These are phyloP conservation scores for Serendipita sp. DNA, from an alignment of 768 basidiomycete species.

Conservation along the genomic window DNA sequence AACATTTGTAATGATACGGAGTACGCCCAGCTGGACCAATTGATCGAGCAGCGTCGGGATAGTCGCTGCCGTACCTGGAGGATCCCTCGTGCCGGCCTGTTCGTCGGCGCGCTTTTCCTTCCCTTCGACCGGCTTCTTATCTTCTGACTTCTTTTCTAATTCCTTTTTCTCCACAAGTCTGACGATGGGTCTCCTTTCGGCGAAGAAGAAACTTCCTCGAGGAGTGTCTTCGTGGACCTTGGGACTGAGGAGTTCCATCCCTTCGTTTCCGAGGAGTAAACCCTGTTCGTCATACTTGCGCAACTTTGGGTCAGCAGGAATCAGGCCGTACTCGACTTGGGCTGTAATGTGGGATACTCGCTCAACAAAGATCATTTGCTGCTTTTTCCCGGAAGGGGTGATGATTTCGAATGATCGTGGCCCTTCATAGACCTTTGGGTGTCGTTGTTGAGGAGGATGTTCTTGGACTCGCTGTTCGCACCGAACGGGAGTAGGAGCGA, in stretches of 20 bases:
- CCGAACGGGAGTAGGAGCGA: no score
- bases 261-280: background rate
- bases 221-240: background rate
- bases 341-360: slow-evolving; percentile 1
- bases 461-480: no score
- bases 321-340: slow-evolving; percentile 3
- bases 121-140: background rate
- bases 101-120: background rate
- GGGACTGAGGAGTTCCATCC: slow-evolving; percentile 4
- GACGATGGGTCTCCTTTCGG: no score
- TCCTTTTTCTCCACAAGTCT: background rate
- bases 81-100: background rate
- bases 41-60: slow-evolving; percentile 1
- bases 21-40: background rate
- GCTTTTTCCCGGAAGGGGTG: background rate
- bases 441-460: no score
- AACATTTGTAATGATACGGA: background rate
- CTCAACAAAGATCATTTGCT: slow-evolving; percentile 1
- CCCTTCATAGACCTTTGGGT: background rate
- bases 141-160: background rate
- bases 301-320: background rate
- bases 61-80: background rate
- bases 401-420: slow-evolving; percentile 1
- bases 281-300: background rate
- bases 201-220: slow-evolving; percentile 1